phyloP scores from a whole-genome alignment of 2,329 filamentous ascomycete genomes.

The Pseudogymnoascus sp. region DNA sequence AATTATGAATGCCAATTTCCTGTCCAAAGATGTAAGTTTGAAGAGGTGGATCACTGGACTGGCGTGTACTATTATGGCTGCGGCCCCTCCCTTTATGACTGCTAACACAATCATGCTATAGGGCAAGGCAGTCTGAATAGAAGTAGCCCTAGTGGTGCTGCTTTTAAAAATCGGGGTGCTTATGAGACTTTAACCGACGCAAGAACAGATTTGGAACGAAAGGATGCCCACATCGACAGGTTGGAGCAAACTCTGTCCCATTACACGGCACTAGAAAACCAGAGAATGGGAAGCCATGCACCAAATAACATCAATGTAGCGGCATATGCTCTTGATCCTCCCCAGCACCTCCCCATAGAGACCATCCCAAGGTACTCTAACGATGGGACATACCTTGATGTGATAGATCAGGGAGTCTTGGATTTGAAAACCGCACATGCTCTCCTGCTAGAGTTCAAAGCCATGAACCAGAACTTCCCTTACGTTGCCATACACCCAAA shows the following conservation, averaged over 20 bases:
- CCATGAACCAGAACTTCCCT: slow-evolving; percentile 6
- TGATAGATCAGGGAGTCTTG: slow-evolving; percentile 6
- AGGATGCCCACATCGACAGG: neutral
- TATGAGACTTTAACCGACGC: neutral
- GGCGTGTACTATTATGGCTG: neutral
- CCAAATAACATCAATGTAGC: neutral
- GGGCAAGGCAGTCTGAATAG: neutral
- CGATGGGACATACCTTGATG: neutral
- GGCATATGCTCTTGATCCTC: neutral
- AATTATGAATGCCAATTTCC: neutral
- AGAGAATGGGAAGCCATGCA: neutral
- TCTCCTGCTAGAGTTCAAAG: slow-evolving; percentile 7
- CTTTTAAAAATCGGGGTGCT: neutral
- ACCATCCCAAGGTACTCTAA: neutral
- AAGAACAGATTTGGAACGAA: neutral
- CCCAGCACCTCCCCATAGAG: slow-evolving; percentile 22
- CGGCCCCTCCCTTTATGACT: neutral
- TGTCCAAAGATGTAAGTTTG: neutral
- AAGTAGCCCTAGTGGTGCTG: neutral
- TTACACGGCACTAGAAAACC: neutral
- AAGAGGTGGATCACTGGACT: neutral
- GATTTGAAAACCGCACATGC: slow-evolving; percentile 1
- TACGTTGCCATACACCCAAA: neutral
- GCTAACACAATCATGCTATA: neutral
- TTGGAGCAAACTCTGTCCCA: neutral